A percentile compares a stretch with the other conserved stretches of the same genome.
phyloP scores from a whole-genome alignment of 495 filamentous ascomycete species.

The Aspergillus leporis region DNA sequence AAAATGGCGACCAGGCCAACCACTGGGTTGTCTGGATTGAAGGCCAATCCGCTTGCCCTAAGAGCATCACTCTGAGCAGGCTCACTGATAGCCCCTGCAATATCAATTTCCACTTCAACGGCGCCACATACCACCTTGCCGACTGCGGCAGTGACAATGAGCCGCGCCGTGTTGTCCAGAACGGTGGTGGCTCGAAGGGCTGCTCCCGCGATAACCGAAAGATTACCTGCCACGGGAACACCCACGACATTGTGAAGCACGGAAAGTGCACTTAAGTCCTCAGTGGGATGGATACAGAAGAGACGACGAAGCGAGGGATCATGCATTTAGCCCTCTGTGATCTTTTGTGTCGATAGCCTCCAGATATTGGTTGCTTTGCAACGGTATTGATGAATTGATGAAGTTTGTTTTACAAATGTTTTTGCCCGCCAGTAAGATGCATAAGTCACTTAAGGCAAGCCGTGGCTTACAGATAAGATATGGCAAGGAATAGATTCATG shows the following conservation, averaged over 20 bases:
- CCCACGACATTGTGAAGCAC: background rate
- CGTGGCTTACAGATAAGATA: too few relatives aligned
- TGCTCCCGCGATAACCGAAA: background rate
- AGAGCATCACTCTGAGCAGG: background rate
- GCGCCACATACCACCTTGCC: background rate
- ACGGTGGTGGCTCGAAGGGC: background rate
- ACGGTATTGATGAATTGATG: too few relatives aligned
- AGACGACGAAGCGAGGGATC: too few relatives aligned
- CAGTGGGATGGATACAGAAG: too few relatives aligned
- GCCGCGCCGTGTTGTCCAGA: background rate
- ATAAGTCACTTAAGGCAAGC: too few relatives aligned
- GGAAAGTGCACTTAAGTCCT: background rate
- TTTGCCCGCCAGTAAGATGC: too few relatives aligned
- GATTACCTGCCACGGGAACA: background rate
- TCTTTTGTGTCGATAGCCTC: too few relatives aligned
- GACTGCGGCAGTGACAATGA: background rate
- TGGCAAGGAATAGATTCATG: too few relatives aligned
- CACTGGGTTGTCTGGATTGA: background rate
- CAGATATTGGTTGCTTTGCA: too few relatives aligned
- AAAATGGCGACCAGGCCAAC: background rate
- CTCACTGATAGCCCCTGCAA: background rate
- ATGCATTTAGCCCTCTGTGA: too few relatives aligned
- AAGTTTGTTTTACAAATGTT: too few relatives aligned
- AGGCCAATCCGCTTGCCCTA: background rate
- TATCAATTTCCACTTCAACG: background rate